A percentile compares a stretch with the other conserved stretches of the same genome.
Evolutionary conservation across 768 basidiomycete genomes (phyloP).

Genomic region (Lactarius akahatsu): DNA sequence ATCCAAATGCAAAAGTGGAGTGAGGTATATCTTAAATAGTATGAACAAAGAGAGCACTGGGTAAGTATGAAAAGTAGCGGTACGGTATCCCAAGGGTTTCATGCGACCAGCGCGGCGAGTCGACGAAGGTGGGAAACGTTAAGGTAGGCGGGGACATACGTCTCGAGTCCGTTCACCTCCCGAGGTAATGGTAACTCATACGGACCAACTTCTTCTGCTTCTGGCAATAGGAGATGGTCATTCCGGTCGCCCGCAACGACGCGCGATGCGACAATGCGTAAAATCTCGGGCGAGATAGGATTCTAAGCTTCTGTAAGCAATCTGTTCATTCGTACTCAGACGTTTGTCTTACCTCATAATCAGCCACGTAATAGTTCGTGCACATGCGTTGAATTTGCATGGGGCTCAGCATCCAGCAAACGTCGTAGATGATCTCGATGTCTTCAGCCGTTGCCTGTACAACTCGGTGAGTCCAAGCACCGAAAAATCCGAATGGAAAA

Average conservation of each 20-base stretch:
- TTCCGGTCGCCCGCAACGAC: constrained; percentile 96
- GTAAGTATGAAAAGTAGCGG: constrained; percentile 19
- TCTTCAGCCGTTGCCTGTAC: constrained; percentile 84
- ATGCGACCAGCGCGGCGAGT: constrained; percentile 83
- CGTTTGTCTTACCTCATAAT: constrained; percentile 77
- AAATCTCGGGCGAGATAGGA: constrained; percentile 95
- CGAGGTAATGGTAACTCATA: constrained; percentile 93
- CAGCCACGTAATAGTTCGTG: constrained; percentile 97
- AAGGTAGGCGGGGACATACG: constrained; percentile 90
- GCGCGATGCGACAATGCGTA: constrained; percentile 93
- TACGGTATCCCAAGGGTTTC: constrained; percentile 30
- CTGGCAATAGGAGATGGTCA: constrained; percentile 94
- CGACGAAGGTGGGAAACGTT: constrained; percentile 87
- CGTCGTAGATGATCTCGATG: constrained; percentile 98
- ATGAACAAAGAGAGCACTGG: constrained; percentile 15
- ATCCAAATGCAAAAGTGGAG: constrained; percentile 5
- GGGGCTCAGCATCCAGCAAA: constrained; percentile 99
- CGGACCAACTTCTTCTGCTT: constrained; percentile 95
- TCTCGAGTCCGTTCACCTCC: constrained; percentile 94
- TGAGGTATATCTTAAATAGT: constrained; percentile 25
- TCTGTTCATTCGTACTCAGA: background rate
- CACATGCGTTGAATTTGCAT: constrained; percentile 99
- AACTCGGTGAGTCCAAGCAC: background rate
- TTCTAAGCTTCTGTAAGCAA: constrained; percentile 50
- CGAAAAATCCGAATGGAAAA: background rate